A percentile compares a stretch with the other conserved stretches of the same genome.
phyloP scores from a whole-genome alignment of 257 asterid genomes.

The Paraleonurus japonicus region DNA sequence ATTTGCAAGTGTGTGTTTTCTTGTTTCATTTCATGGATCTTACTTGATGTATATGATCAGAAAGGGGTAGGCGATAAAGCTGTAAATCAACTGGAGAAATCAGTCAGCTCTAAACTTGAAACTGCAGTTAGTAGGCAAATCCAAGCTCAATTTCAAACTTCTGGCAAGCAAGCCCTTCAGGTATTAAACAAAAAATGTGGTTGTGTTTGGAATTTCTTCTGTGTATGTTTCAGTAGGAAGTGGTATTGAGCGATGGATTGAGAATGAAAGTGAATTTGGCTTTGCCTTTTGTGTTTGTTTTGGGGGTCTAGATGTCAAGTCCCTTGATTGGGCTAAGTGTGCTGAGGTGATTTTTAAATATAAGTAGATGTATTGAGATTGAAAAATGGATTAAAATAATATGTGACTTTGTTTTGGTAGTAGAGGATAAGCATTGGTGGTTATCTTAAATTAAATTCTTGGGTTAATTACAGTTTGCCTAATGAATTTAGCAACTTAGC shows the following conservation, averaged over 20 bases:
- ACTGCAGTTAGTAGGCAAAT: constrained; percentile 77
- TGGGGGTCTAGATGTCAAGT: neutral
- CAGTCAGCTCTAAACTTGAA: constrained; percentile 84
- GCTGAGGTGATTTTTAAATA: neutral
- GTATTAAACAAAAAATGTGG: constrained; percentile 34
- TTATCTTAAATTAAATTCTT: neutral
- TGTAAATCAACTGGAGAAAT: constrained; percentile 83
- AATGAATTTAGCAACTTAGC: neutral
- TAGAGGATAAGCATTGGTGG: neutral
- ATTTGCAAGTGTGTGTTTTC: neutral
- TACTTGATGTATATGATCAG: constrained; percentile 50
- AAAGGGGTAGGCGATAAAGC: constrained; percentile 95
- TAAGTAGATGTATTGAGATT: neutral
- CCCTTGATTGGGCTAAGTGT: neutral
- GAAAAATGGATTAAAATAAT: neutral
- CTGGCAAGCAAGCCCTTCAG: constrained; percentile 98
- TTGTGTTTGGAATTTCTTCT: neutral
- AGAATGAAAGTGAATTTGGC: neutral
- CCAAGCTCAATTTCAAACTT: constrained; percentile 87
- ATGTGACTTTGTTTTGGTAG: neutral
- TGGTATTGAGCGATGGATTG: neutral
- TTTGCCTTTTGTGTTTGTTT: neutral
- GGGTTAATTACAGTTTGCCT: neutral
- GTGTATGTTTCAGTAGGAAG: neutral
- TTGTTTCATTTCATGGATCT: constrained; percentile 10